Base-by-base conservation (phyloP, 306 rosid genomes). In the Gastrolobium bilobum region DNA sequence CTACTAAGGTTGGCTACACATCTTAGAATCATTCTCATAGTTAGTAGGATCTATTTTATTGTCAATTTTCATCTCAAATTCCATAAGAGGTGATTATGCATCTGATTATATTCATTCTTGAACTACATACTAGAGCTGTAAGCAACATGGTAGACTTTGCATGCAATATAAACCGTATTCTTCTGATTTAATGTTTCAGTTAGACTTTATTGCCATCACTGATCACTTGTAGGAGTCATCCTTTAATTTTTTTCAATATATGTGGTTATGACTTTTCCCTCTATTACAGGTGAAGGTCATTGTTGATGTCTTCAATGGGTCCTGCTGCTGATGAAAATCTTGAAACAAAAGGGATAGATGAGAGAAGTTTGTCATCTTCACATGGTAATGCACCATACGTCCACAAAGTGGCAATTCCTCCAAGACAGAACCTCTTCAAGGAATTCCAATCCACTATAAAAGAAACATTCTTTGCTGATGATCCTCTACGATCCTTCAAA, bases 391-490 rank as follows among this genome's bases (percentile, higher is more conserved):
- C 46, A 26, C 86, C 86, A 5, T 61, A 65, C 47, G 75, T 86
- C 47, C 90, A 88, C 92, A 92, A 86, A 79, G 99, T 93, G 31
- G 91, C 92, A 62, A 71, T 90, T 85, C 98, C 99, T 14, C 97
- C 92, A 0, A 91, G 84, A 83, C 91, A 92, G 82, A 91, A 90
- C 69, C 84, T 90, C 71, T 90, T 88, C 84, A 86, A 87, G 81
- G 99, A 95, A 81, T 90, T 95, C 85, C 85, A 68, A 71, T 44
- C 64, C 57, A 84, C 85, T 4, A 31, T 93, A 20, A 95, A 93
- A 83, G 98, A 95, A 81, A 93, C 98, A 20, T 87, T 95, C 59
- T 95, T 95, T 71, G 59, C 98, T 0, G 97, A 93, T 78, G 99
- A 95, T 79, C 98, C 99, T 77, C 86, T 95, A 31, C 80, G 97